Conservation (phyloP, 2,329 filamentous ascomycete genomes). For the Monosporascus sp. region DNA sequence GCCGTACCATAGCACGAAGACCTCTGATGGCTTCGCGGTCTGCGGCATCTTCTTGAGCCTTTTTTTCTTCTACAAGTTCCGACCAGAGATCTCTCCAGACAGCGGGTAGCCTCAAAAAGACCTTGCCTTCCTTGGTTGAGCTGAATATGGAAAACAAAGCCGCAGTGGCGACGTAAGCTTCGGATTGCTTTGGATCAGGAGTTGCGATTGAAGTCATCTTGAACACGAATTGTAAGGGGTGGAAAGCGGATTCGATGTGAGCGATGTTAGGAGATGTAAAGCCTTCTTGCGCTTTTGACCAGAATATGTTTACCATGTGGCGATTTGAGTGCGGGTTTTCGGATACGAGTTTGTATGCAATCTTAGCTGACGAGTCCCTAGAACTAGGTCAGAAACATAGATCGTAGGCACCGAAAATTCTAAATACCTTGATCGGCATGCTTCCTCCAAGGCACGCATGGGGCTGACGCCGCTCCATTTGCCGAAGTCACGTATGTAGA, state of each 20-base stretch:
- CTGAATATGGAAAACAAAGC: constrained; percentile 79
- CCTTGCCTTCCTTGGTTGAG: constrained; percentile 76
- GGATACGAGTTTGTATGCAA: constrained; percentile 66
- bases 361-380: constrained; percentile 64
- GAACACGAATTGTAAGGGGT: constrained; percentile 53
- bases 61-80: constrained; percentile 68
- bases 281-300: constrained; percentile 67
- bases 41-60: constrained; percentile 60
- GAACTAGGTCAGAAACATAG: constrained; percentile 1
- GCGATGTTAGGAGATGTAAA: constrained; percentile 30
- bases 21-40: constrained; percentile 66
- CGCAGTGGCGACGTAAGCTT: constrained; percentile 76
- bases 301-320: constrained; percentile 67
- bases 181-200: constrained; percentile 73
- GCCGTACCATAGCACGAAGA: constrained; percentile 64
- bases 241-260: constrained; percentile 39
- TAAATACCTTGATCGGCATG: constrained; percentile 69
- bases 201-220: constrained; percentile 72
- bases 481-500: constrained; percentile 76
- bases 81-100: constrained; percentile 82
- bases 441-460: constrained; percentile 72
- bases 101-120: constrained; percentile 69
- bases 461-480: constrained; percentile 74
- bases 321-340: constrained; percentile 69
- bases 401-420: constrained; percentile 16